phyloP scores from a whole-genome alignment of 352 stramenopile species.

The Paralagenidium karlingii region DNA sequence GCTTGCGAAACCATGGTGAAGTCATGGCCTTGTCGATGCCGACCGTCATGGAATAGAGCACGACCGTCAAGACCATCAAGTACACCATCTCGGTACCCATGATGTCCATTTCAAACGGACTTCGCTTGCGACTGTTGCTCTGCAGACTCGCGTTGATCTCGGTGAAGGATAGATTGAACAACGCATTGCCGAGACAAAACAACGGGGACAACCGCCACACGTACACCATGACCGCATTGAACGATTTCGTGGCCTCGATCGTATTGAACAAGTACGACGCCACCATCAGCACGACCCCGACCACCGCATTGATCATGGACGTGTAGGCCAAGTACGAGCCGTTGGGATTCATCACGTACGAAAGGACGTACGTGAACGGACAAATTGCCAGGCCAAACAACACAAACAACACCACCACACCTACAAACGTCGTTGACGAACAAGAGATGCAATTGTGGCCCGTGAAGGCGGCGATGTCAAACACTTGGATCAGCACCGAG shows the following conservation, averaged over 20 bases:
- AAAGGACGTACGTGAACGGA: slow-evolving; percentile 8
- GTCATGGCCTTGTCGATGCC: slow-evolving; percentile 19
- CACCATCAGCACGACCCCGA: slow-evolving; percentile 8
- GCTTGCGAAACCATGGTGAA: slow-evolving; percentile 1
- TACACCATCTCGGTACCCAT: slow-evolving; percentile 18
- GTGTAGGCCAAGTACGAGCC: neutral
- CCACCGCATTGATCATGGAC: slow-evolving; percentile 5
- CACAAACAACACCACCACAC: slow-evolving; percentile 6
- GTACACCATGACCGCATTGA: slow-evolving; percentile 4
- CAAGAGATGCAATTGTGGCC: slow-evolving; percentile 37
- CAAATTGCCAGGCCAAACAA: slow-evolving; percentile 10
- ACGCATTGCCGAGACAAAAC: slow-evolving; percentile 10
- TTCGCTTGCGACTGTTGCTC: neutral
- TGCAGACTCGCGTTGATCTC: neutral
- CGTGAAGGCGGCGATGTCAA: slow-evolving; percentile 33
- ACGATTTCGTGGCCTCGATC: neutral
- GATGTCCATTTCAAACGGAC: slow-evolving; percentile 6
- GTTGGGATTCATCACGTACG: slow-evolving; percentile 4
- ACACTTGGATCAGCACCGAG: slow-evolving; percentile 30
- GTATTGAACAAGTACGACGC: slow-evolving; percentile 5
- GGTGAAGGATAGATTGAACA: slow-evolving; percentile 5
- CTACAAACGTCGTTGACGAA: slow-evolving; percentile 12
- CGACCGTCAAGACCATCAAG: slow-evolving; percentile 17
- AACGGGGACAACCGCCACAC: slow-evolving; percentile 12
- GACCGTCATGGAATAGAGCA: slow-evolving; percentile 28